These are phyloP conservation scores for Ciborinia camelliae DNA, from an alignment of 2,329 filamentous ascomycete species.

Conservation along the genomic window DNA sequence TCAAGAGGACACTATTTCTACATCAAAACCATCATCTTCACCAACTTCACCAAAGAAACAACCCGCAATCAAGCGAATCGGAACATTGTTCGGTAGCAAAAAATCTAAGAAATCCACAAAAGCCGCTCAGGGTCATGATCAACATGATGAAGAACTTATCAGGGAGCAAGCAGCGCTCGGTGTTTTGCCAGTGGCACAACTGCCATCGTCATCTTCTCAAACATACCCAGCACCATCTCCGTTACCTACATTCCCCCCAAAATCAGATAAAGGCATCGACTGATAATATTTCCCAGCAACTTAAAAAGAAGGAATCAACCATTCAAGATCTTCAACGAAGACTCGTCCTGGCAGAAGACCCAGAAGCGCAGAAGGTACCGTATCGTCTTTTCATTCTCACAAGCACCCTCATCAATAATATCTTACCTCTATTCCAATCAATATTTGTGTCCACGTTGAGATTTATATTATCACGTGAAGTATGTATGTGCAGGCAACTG, in stretches of 20 bases:
- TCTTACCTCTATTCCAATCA: constrained; percentile 13
- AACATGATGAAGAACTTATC: constrained; percentile 7
- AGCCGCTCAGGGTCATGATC: neutral
- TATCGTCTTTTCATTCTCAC: constrained; percentile 25
- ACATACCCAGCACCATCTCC: constrained; percentile 1
- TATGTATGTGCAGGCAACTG: constrained; percentile 20
- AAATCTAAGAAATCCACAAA: neutral
- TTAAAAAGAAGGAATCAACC: constrained; percentile 30
- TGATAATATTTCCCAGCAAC: constrained; percentile 32
- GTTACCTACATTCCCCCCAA: neutral
- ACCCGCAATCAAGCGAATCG: constrained; percentile 7
- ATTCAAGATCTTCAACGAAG: constrained; percentile 34
- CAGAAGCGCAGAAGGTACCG: constrained; percentile 36
- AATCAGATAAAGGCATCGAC: constrained; percentile 16
- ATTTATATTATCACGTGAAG: constrained; percentile 15
- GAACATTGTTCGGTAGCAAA: neutral
- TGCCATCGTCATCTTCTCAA: constrained; percentile 1
- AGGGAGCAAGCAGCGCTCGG: constrained; percentile 13
- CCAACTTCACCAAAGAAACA: constrained; percentile 13
- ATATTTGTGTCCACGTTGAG: constrained; percentile 11
- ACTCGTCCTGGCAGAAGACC: constrained; percentile 31
- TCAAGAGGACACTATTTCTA: constrained; percentile 11
- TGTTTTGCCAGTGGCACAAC: constrained; percentile 17
- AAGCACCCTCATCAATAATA: constrained; percentile 15
- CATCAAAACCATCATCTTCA: neutral